A percentile compares a stretch with the other conserved stretches of the same genome.
phyloP scores from a whole-genome alignment of 116 monocot genomes.

The Zostera marina region DNA sequence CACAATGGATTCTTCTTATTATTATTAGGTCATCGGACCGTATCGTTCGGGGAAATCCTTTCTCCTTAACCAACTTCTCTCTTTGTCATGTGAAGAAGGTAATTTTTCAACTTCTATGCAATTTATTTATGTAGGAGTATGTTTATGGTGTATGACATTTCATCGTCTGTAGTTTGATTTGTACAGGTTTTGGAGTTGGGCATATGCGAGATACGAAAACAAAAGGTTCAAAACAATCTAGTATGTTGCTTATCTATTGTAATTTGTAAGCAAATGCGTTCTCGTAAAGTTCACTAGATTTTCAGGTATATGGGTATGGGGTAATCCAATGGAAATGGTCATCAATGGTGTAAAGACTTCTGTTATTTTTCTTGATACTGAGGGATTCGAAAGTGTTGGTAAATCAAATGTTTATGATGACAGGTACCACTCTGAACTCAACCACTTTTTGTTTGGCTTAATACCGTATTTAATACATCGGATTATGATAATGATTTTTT shows the following conservation, averaged over 20 bases:
- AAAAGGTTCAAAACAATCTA: slow-evolving; percentile 45
- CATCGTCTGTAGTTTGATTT: not conserved
- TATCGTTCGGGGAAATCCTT: slow-evolving; percentile 99
- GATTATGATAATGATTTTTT: not conserved
- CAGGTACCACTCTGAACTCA: slow-evolving; percentile 31
- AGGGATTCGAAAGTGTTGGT: slow-evolving; percentile 99
- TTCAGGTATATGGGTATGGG: slow-evolving; percentile 99
- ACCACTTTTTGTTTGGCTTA: not conserved
- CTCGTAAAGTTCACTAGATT: not conserved
- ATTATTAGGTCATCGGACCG: slow-evolving; percentile 83
- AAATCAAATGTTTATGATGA: slow-evolving; percentile 99
- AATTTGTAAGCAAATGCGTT: not conserved
- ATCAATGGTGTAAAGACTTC: slow-evolving; percentile 79
- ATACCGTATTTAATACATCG: not conserved
- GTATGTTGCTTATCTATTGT: not conserved
- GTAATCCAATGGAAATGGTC: slow-evolving; percentile 62
- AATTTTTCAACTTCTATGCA: slow-evolving; percentile 1
- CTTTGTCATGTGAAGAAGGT: slow-evolving; percentile 96
- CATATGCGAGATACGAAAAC: slow-evolving; percentile 99
- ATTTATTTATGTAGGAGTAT: not conserved
- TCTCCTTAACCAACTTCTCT: slow-evolving; percentile 97
- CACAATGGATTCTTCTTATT: not conserved
- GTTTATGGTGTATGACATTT: not conserved
- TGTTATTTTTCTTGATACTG: slow-evolving; percentile 90
- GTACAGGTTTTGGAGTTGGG: slow-evolving; percentile 97